Percentiles rank a stretch among this genome's conserved stretches.
Conservation (phyloP, 306 rosid species). For the Prunus campanulata region DNA sequence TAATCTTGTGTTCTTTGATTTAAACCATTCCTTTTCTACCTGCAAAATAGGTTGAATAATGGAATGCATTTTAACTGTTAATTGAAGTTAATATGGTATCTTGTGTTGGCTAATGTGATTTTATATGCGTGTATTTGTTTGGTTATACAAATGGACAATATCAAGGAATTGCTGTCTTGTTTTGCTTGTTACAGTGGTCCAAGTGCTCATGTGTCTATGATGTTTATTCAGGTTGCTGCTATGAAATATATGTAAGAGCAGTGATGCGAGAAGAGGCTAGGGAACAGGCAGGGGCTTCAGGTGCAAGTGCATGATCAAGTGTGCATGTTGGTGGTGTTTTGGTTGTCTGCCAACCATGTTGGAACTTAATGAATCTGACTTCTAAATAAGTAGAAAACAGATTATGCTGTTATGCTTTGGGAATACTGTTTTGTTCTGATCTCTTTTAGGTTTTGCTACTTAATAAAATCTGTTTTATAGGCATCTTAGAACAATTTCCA, state of each 20-base stretch:
- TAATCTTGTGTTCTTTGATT: not conserved
- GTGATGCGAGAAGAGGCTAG: conserved; percentile 53
- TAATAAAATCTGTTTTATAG: conserved; percentile 18
- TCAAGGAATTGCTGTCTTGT: not conserved
- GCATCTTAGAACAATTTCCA: not conserved
- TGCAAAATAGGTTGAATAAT: not conserved
- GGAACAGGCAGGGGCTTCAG: conserved; percentile 25
- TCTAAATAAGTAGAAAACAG: conserved; percentile 32
- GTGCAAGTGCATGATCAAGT: conserved; percentile 26
- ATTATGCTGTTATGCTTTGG: conserved; percentile 5
- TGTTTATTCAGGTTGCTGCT: conserved; percentile 64
- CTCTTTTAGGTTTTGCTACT: conserved; percentile 8
- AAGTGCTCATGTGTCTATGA: conserved; percentile 22
- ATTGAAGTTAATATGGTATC: not conserved
- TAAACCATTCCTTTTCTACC: not conserved
- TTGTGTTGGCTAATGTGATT: not conserved
- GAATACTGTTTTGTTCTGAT: not conserved
- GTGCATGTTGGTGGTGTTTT: conserved; percentile 22
- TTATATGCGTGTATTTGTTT: not conserved
- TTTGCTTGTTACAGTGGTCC: not conserved
- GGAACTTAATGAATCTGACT: not conserved
- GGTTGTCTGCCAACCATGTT: conserved; percentile 13
- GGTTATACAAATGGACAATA: not conserved
- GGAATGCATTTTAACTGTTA: not conserved
- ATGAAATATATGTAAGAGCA: conserved; percentile 68